phyloP scores from a whole-genome alignment of 208 protist species.

The Crithidia acanthocephali region DNA sequence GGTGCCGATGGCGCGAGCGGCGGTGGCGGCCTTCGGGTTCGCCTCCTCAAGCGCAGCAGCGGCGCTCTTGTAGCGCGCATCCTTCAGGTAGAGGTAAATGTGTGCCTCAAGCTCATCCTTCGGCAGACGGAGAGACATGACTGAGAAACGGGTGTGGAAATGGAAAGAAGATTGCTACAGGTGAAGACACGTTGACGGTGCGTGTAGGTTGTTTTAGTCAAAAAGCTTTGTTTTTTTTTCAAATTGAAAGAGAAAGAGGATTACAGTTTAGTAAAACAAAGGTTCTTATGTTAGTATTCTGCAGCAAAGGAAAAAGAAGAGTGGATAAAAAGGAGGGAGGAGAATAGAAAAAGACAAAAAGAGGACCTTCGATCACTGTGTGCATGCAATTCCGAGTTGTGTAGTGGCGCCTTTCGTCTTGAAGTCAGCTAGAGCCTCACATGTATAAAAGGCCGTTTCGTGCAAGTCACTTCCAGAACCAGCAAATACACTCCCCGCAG shows the following conservation, averaged over 20 bases:
- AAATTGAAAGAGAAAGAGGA: neutral
- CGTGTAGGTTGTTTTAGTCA: too few species aligned
- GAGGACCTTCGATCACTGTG: too few species aligned
- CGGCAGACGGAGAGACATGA: conserved; percentile 59
- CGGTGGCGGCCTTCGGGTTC: conserved; percentile 62
- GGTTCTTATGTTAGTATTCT: too few species aligned
- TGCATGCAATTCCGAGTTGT: too few species aligned
- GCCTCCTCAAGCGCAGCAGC: conserved; percentile 73
- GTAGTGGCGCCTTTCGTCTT: too few species aligned
- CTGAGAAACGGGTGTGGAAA: neutral
- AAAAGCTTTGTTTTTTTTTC: too few species aligned
- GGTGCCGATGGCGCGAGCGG: conserved; percentile 54
- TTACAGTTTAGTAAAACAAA: neutral
- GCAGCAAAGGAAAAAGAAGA: neutral
- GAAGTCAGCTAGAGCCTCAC: too few species aligned
- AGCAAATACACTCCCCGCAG: too few species aligned
- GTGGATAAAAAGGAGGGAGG: neutral
- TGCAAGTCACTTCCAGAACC: too few species aligned
- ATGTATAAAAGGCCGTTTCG: too few species aligned
- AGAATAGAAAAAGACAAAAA: too few species aligned
- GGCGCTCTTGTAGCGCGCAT: conserved; percentile 65
- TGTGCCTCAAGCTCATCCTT: conserved; percentile 88
- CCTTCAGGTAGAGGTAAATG: conserved; percentile 85
- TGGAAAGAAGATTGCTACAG: neutral
- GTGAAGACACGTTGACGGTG: neutral